Percentiles rank a stretch among this genome's conserved stretches.
These are phyloP conservation scores for Hypocreales sp. DNA, from an alignment of 2,329 filamentous ascomycete genomes.

Conservation along the genomic window DNA sequence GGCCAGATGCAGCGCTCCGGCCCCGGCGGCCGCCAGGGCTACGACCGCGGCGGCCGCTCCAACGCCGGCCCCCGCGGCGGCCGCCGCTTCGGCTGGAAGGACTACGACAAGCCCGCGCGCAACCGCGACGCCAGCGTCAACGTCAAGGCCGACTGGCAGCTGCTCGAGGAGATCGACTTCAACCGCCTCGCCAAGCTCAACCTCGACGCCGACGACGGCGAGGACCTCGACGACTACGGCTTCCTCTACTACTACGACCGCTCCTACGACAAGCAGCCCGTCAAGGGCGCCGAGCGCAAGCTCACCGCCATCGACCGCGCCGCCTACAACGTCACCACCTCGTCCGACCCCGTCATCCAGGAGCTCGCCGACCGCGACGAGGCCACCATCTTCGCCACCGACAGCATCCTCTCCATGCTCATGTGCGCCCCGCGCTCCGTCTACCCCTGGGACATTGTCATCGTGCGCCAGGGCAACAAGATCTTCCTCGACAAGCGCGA, in stretches of 20 bases:
- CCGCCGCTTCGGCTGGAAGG: constrained; percentile 93
- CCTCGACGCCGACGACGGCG: constrained; percentile 83
- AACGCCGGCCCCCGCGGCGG: constrained; percentile 54
- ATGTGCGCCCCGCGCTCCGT: constrained; percentile 97
- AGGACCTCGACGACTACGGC: constrained; percentile 88
- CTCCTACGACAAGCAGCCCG: constrained; percentile 81
- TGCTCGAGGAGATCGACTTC: constrained; percentile 98
- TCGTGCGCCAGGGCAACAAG: constrained; percentile 85
- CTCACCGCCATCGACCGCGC: constrained; percentile 82
- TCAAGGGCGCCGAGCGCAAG: constrained; percentile 78
- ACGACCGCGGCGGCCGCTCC: constrained; percentile 58
- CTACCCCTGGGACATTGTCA: constrained; percentile 97
- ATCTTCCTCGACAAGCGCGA: constrained; percentile 98
- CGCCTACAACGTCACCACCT: constrained; percentile 95
- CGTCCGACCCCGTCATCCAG: constrained; percentile 90
- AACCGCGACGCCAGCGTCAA: constrained; percentile 94
- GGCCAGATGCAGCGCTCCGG: constrained; percentile 56
- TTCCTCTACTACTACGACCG: constrained; percentile 99
- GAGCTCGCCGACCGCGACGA: constrained; percentile 92
- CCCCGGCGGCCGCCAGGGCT: constrained; percentile 50
- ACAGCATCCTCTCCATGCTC: constrained; percentile 95
- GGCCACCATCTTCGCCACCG: constrained; percentile 91
- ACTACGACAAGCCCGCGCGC: constrained; percentile 93
- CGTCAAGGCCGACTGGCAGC: constrained; percentile 87
- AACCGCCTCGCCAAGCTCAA: constrained; percentile 90